A percentile compares a stretch with the other conserved stretches of the same genome.
These are phyloP conservation scores for Eucalyptus fibrosa DNA, from an alignment of 345 rosid genomes.

Conservation along the genomic window DNA sequence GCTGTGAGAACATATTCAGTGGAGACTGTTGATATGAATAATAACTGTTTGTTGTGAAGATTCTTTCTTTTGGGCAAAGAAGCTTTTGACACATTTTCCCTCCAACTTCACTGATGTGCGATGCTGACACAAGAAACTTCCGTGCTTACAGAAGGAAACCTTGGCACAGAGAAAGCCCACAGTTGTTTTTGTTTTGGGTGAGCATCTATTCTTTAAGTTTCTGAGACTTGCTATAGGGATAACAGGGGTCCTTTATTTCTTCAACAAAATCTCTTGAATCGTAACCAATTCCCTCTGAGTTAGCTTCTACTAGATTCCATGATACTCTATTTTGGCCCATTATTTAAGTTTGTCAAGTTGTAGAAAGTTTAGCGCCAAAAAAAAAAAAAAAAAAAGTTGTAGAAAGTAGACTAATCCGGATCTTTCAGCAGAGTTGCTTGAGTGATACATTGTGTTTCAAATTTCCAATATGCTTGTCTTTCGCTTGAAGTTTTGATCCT, in stretches of 20 bases:
- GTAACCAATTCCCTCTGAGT: not conserved
- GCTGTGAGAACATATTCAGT: not conserved
- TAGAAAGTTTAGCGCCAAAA: not conserved
- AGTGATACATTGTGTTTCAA: not conserved
- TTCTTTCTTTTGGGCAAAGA: not conserved
- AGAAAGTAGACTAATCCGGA: not conserved
- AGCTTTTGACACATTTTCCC: not conserved
- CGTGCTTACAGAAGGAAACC: conserved; percentile 28
- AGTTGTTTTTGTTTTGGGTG: conserved; percentile 87
- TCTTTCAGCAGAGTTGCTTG: not conserved
- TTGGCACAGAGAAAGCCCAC: conserved; percentile 41
- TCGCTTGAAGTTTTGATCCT: not conserved
- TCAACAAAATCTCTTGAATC: not conserved
- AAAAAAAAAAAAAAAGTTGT: not conserved
- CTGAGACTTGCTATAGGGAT: not conserved
- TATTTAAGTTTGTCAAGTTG: not conserved
- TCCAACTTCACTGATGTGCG: not conserved
- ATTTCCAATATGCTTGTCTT: not conserved
- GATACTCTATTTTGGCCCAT: not conserved
- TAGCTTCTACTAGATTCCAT: not conserved
- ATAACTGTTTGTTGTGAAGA: not conserved
- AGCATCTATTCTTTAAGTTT: not conserved
- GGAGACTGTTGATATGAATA: not conserved
- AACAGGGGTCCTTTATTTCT: not conserved
- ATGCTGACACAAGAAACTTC: not conserved